phyloP scores from a whole-genome alignment of 371 early-diverging fungal species.

The Lichtheimia hyalospora region DNA sequence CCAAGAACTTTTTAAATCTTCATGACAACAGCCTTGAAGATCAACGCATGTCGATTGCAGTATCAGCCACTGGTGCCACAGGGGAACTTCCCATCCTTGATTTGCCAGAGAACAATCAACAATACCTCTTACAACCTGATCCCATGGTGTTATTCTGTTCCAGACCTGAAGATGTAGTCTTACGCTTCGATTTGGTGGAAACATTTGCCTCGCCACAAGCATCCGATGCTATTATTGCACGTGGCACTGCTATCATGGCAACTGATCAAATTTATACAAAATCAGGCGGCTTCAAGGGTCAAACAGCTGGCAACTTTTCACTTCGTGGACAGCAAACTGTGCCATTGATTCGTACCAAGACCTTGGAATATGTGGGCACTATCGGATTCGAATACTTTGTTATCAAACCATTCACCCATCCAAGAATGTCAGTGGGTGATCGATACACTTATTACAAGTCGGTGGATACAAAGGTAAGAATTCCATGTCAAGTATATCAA shows the following conservation, averaged over 20 bases:
- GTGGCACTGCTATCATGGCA: constrained; percentile 58
- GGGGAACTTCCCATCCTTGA: constrained; percentile 66
- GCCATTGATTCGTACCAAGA: constrained; percentile 53
- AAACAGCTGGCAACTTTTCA: constrained; percentile 30
- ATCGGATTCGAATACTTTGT: constrained; percentile 65
- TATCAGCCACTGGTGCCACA: constrained; percentile 58
- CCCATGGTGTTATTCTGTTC: constrained; percentile 58
- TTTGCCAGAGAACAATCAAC: constrained; percentile 45
- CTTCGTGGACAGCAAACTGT: constrained; percentile 55
- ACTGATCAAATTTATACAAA: constrained; percentile 46
- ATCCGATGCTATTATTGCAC: constrained; percentile 46
- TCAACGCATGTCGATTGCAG: constrained; percentile 55
- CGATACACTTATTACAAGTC: constrained; percentile 67
- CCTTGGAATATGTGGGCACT: constrained; percentile 60
- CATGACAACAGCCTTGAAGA: constrained; percentile 23
- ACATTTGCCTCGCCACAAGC: constrained; percentile 51
- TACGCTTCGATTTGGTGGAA: constrained; percentile 63
- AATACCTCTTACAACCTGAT: constrained; percentile 43
- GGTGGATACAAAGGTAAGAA: constrained; percentile 53
- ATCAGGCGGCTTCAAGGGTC: constrained; percentile 35
- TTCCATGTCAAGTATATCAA: neutral
- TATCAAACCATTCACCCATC: constrained; percentile 66
- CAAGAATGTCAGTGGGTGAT: constrained; percentile 54
- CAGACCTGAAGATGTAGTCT: constrained; percentile 53
- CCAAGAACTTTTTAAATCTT: constrained; percentile 23